phyloP scores from a whole-genome alignment of 208 protist species.

The Trypanosomatidae sp. region DNA sequence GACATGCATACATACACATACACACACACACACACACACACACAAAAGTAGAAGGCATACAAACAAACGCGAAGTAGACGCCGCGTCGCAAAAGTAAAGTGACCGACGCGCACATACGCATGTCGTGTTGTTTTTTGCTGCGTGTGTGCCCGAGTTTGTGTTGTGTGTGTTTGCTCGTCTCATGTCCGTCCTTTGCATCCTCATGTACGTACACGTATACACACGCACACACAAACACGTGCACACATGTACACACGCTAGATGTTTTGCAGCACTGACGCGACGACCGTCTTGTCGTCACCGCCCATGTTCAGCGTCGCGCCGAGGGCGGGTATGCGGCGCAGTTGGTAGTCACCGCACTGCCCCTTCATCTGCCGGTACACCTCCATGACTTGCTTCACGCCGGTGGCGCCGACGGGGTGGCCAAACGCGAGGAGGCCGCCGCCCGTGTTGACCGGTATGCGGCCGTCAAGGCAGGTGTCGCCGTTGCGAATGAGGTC shows the following conservation, averaged over 20 bases:
- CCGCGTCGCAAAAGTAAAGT: too few relatives aligned
- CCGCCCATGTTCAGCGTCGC: conserved; percentile 89
- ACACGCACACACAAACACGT: too few relatives aligned
- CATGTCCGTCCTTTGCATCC: too few relatives aligned
- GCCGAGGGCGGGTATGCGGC: conserved; percentile 59
- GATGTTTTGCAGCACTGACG: conserved; percentile 74
- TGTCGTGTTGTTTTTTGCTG: too few relatives aligned
- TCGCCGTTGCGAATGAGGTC: conserved; percentile 67
- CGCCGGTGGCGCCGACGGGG: conserved; percentile 79
- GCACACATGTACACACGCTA: conserved; percentile 8
- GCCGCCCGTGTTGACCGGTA: conserved; percentile 87
- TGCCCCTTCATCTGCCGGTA: conserved; percentile 90
- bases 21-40: too few relatives aligned
- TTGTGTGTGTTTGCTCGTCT: too few relatives aligned
- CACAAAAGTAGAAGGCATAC: too few relatives aligned
- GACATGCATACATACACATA: too few relatives aligned
- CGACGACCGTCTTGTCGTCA: conserved; percentile 87
- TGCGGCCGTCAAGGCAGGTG: conserved; percentile 54
- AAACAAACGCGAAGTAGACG: too few relatives aligned
- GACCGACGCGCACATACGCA: too few relatives aligned
- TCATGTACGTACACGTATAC: too few relatives aligned
- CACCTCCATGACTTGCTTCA: conserved; percentile 89
- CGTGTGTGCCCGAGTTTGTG: too few relatives aligned
- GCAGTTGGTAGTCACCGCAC: conserved; percentile 84
- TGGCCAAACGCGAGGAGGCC: conserved; percentile 87